Evolutionary conservation across 2,329 filamentous ascomycete genomes (phyloP).

Genomic region (Hypoxylon sp.): DNA sequence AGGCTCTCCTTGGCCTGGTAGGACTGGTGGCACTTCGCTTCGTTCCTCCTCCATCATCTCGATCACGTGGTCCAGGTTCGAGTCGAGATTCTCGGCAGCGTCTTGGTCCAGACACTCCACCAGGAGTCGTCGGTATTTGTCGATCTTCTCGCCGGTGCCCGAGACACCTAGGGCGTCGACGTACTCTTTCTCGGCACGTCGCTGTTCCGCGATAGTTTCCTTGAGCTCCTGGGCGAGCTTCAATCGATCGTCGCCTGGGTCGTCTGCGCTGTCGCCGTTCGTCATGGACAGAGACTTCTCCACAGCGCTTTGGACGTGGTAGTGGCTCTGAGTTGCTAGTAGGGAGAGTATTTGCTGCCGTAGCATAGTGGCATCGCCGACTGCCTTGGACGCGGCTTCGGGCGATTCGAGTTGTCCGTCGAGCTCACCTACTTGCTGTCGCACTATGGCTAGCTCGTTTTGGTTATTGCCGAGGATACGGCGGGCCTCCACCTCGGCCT

Average conservation of each 20-base stretch:
- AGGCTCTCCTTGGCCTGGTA: slow-evolving; percentile 33
- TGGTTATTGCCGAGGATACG: slow-evolving; percentile 72
- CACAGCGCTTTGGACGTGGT: slow-evolving; percentile 61
- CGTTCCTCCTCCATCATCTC: slow-evolving; percentile 69
- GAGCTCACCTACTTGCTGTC: slow-evolving; percentile 66
- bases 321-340: slow-evolving; percentile 60
- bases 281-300: slow-evolving; percentile 58
- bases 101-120: slow-evolving; percentile 72
- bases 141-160: slow-evolving; percentile 76
- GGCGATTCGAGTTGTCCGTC: slow-evolving; percentile 64
- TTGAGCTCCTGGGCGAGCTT: slow-evolving; percentile 65
- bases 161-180: slow-evolving; percentile 72
- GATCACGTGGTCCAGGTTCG: slow-evolving; percentile 67
- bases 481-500: slow-evolving; percentile 72
- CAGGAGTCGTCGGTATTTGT: slow-evolving; percentile 75
- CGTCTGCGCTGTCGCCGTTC: slow-evolving; percentile 58
- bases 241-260: slow-evolving; percentile 63
- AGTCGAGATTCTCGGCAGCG: slow-evolving; percentile 73
- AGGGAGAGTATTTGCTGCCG: slow-evolving; percentile 59
- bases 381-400: slow-evolving; percentile 59
- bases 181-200: slow-evolving; percentile 70
- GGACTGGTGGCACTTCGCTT: slow-evolving; percentile 47
- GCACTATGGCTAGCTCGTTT: slow-evolving; percentile 68
- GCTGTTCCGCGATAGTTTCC: slow-evolving; percentile 65
- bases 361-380: slow-evolving; percentile 58